Evolutionary conservation across 495 filamentous ascomycete genomes (phyloP).

Genomic region (Cercophora samala): DNA sequence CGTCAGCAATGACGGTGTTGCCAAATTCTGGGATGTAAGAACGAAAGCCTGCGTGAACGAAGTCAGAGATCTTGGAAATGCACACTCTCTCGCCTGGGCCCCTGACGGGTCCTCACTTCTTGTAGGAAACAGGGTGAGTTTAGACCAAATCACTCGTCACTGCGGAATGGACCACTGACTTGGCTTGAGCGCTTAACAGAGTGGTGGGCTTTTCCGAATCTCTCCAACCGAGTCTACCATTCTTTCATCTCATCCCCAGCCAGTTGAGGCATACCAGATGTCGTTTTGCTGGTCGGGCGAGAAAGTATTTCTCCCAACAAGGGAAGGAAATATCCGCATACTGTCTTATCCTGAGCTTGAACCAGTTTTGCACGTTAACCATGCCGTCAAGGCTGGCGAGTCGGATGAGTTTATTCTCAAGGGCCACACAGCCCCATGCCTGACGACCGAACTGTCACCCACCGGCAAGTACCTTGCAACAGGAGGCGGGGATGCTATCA

Average conservation of each 20-base stretch:
- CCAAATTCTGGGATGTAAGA: constrained; percentile 91
- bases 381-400: constrained; percentile 36
- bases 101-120: constrained; percentile 81
- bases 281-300: constrained; percentile 74
- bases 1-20: constrained; percentile 76
- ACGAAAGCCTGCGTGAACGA: constrained; percentile 74
- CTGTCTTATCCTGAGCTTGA: constrained; percentile 65
- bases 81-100: constrained; percentile 80
- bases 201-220: constrained; percentile 67
- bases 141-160: not conserved
- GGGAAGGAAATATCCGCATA: constrained; percentile 78
- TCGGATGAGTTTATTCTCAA: constrained; percentile 60
- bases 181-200: constrained; percentile 40
- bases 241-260: constrained; percentile 63
- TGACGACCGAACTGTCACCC: constrained; percentile 68
- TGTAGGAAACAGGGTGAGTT: constrained; percentile 75
- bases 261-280: constrained; percentile 74
- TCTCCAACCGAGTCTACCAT: constrained; percentile 50
- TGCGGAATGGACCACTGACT: not conserved
- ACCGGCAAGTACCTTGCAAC: constrained; percentile 78
- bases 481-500: constrained; percentile 83
- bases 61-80: constrained; percentile 75
- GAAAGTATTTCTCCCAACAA: constrained; percentile 75
- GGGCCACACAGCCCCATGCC: constrained; percentile 77
- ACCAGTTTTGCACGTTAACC: constrained; percentile 42